Percentiles rank a stretch among this genome's conserved stretches.
phyloP scores from a whole-genome alignment of 2,329 filamentous ascomycete genomes.

The Thelonectria discophora region DNA sequence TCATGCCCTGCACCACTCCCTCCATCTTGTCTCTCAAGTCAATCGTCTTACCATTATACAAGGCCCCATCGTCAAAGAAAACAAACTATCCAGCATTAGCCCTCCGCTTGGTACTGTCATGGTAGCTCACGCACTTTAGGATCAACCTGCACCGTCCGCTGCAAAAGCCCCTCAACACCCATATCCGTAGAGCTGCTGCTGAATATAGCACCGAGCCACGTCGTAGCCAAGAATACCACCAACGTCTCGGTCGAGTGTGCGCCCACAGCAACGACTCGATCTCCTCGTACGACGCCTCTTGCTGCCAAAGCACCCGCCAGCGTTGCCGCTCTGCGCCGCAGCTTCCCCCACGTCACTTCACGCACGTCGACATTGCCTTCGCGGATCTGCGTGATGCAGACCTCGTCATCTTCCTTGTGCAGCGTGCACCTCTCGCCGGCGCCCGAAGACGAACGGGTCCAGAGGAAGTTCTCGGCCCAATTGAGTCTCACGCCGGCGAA shows the following conservation, averaged over 20 bases:
- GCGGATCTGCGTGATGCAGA: constrained; percentile 77
- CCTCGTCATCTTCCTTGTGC: constrained; percentile 74
- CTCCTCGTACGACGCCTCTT: constrained; percentile 73
- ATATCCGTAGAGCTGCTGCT: constrained; percentile 83
- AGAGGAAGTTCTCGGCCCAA: constrained; percentile 84
- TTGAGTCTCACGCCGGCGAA: constrained; percentile 79
- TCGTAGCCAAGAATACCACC: constrained; percentile 73
- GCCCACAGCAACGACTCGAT: constrained; percentile 78
- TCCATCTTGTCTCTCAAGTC: constrained; percentile 78
- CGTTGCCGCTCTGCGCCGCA: constrained; percentile 66
- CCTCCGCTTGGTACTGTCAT: not conserved
- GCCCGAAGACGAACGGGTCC: constrained; percentile 54
- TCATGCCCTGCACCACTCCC: constrained; percentile 74
- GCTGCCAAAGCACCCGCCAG: constrained; percentile 73
- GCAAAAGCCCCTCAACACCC: constrained; percentile 79
- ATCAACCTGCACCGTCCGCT: constrained; percentile 77
- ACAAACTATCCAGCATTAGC: constrained; percentile 59
- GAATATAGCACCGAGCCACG: constrained; percentile 78
- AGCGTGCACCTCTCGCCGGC: constrained; percentile 57
- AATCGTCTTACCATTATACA: constrained; percentile 81
- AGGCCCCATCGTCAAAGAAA: constrained; percentile 82
- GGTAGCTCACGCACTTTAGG: constrained; percentile 62
- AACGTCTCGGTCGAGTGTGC: constrained; percentile 80
- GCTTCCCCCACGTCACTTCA: constrained; percentile 72
- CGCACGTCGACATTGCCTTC: constrained; percentile 68